These are phyloP conservation scores for Aspergillus nomiae DNA, from an alignment of 2,329 filamentous ascomycete genomes.

Conservation along the genomic window DNA sequence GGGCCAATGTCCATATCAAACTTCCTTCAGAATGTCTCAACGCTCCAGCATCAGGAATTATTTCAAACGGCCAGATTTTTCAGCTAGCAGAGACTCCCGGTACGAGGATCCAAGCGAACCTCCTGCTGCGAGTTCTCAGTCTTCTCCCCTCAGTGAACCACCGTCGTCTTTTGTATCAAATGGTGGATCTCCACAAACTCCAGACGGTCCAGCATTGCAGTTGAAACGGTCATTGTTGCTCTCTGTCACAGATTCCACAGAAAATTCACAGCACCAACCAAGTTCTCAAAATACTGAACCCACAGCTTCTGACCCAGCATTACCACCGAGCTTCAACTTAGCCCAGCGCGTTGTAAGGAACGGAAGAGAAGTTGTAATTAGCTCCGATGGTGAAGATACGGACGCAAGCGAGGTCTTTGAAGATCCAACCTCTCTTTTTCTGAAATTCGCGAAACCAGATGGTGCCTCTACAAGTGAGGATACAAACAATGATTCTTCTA, in stretches of 20 bases:
- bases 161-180: constrained; percentile 25
- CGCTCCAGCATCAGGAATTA: constrained; percentile 47
- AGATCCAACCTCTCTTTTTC: constrained; percentile 56
- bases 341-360: constrained; percentile 59
- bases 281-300: constrained; percentile 24
- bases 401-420: constrained; percentile 59
- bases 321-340: constrained; percentile 25
- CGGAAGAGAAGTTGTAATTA: constrained; percentile 58
- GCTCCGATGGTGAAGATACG: constrained; percentile 71
- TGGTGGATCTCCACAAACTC: constrained; percentile 18
- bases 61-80: constrained; percentile 45
- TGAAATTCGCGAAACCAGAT: constrained; percentile 23
- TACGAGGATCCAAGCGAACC: constrained; percentile 8
- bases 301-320: constrained; percentile 16
- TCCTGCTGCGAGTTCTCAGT: constrained; percentile 23
- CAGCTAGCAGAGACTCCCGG: constrained; percentile 5
- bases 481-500: constrained; percentile 7
- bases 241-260: constrained; percentile 10
- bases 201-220: constrained; percentile 16
- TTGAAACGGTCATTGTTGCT: constrained; percentile 19
- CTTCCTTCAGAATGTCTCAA: constrained; percentile 19
- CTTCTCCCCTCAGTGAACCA: constrained; percentile 31
- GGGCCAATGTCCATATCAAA: constrained; percentile 7
- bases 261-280: constrained; percentile 13
- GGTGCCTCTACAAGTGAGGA: constrained; percentile 14